Evolutionary conservation across 2,329 filamentous ascomycete species (phyloP), one percentile per base, ranked within the genome.

Genomic region (Aaosphaeria arxii): DNA sequence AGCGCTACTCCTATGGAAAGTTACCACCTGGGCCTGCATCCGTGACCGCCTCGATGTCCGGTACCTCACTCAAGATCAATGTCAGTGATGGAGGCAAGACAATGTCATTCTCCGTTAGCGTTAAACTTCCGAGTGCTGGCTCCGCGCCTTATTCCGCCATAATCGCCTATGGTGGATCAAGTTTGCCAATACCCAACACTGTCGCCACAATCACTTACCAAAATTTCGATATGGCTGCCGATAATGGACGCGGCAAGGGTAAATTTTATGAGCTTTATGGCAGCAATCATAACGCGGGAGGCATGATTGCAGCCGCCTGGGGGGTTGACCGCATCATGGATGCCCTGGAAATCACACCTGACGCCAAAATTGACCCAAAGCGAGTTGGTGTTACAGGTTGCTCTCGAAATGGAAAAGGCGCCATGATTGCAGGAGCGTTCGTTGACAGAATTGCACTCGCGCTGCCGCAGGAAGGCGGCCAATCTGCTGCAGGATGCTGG

Each of bases 371-470:
- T 60, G 51, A 63, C 35, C 30, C 57, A 7, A 48, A 46, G 24
- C 50, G 54, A 9, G 17, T 63, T 24, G 81, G 77, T 24, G 78
- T 82, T 2, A 83, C 80, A 5, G 81, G 81, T 2, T 84, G 80
- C 70, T 82, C 78, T 41, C 76, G 80, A 30, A 81, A 83, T 64
- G 80, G 79, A 45, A 84, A 83, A 69, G 80, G 80, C 4, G 79
- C 80, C 24, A 74, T 83, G 52, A 69, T 83, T 11, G 76, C 75
- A 4, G 79, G 80, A 29, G 80, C 80, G 1, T 70, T 83, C 24
- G 78, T 79, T 46, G 59, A 71, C 42, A 77, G 80, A 13, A 79
- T 84, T 45, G 78, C 76, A 3, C 71, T 84, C 30, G 80, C 79
- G 3, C 72, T 84, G 29, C 79, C 81, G 1, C 80, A 83, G 61